Percentiles rank a stretch among this genome's conserved stretches.
Conservation (phyloP, 2,329 filamentous ascomycete genomes). For the Botrytis galanthina region DNA sequence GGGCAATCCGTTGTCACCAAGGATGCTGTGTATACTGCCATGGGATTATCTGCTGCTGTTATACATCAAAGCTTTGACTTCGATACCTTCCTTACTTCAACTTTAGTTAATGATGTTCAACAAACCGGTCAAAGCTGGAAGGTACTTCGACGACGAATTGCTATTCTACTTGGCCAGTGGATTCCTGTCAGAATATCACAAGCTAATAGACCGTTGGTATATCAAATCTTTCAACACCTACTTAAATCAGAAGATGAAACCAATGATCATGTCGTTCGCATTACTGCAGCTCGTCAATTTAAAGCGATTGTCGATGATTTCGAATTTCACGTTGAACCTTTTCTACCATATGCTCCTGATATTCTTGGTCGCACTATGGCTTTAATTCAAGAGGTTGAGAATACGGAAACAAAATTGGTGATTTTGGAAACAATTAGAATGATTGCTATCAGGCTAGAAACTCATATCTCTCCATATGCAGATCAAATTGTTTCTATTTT, state of each 20-base stretch:
- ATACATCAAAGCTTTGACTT: constrained; percentile 78
- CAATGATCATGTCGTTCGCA: constrained; percentile 89
- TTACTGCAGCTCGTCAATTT: constrained; percentile 85
- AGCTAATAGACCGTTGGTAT: constrained; percentile 69
- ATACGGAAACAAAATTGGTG: constrained; percentile 86
- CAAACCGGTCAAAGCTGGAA: constrained; percentile 62
- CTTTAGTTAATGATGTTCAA: constrained; percentile 76
- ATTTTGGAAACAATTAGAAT: constrained; percentile 83
- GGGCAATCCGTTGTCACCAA: constrained; percentile 73
- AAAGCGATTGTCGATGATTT: constrained; percentile 80
- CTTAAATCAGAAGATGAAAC: constrained; percentile 71
- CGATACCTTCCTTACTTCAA: constrained; percentile 71
- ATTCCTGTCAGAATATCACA: constrained; percentile 72
- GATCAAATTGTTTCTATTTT: constrained; percentile 80
- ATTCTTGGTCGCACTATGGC: constrained; percentile 71
- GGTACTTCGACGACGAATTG: constrained; percentile 80
- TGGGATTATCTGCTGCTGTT: constrained; percentile 80
- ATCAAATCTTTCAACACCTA: constrained; percentile 85
- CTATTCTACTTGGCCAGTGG: constrained; percentile 89
- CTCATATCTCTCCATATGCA: constrained; percentile 64
- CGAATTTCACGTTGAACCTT: constrained; percentile 70
- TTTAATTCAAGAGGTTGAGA: constrained; percentile 75
- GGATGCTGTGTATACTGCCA: constrained; percentile 90
- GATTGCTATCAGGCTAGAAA: constrained; percentile 78
- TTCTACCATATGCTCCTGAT: constrained; percentile 73